phyloP scores from a whole-genome alignment of 2,329 filamentous ascomycete species.

The Aschersonia sp. region DNA sequence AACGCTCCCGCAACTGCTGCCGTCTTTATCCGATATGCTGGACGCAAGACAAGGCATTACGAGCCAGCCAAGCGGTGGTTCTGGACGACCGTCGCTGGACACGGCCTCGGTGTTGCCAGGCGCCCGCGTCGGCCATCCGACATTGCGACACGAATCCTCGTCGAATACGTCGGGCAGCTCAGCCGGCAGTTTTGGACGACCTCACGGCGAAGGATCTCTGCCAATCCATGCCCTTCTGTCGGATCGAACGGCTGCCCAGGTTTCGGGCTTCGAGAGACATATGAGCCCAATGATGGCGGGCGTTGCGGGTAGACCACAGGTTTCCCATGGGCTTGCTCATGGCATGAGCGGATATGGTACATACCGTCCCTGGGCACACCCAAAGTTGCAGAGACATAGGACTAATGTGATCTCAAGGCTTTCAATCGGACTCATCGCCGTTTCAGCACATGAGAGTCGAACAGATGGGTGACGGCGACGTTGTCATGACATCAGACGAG shows the following conservation, averaged over 20 bases:
- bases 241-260: slow-evolving; percentile 16
- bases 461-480: slow-evolving; percentile 14
- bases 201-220: slow-evolving; percentile 33
- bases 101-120: slow-evolving; percentile 13
- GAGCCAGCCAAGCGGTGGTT: background rate
- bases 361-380: slow-evolving; percentile 3
- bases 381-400: slow-evolving; percentile 2
- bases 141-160: slow-evolving; percentile 29
- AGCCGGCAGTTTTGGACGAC: slow-evolving; percentile 19
- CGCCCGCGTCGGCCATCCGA: slow-evolving; percentile 14
- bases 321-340: slow-evolving; percentile 9
- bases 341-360: slow-evolving; percentile 21
- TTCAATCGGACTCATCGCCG: slow-evolving; percentile 17
- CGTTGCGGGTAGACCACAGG: slow-evolving; percentile 11
- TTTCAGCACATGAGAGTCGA: slow-evolving; percentile 17
- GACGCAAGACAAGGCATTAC: slow-evolving; percentile 16
- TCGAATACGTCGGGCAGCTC: slow-evolving; percentile 27
- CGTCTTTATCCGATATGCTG: slow-evolving; percentile 32
- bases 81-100: slow-evolving; percentile 11
- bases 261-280: slow-evolving; percentile 6
- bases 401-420: slow-evolving; percentile 18
- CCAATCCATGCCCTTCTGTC: slow-evolving; percentile 40
- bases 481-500: slow-evolving; percentile 15
- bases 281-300: slow-evolving; percentile 3
- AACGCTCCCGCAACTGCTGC: slow-evolving; percentile 21